phyloP scores from a whole-genome alignment of 1,284 basidiomycete species.

The Cryptococcus jaspeensis region DNA sequence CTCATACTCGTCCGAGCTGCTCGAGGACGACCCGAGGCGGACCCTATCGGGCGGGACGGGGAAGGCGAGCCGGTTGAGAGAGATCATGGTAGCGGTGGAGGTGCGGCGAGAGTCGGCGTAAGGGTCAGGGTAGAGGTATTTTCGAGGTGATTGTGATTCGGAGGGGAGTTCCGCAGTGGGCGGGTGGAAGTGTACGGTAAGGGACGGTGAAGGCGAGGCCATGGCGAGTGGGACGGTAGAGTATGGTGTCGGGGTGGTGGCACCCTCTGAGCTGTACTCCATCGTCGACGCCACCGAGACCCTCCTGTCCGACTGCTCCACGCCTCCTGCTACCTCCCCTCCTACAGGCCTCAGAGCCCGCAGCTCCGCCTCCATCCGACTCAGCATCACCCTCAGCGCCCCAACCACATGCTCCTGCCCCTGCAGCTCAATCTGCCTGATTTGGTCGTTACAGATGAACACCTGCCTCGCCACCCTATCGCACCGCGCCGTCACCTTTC shows the following conservation, averaged over 20 bases:
- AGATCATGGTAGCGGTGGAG: conserved; percentile 18
- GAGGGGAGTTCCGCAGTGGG: not conserved
- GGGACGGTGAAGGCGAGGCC: not conserved
- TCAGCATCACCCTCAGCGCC: conserved; percentile 8
- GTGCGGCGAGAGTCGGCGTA: conserved; percentile 3
- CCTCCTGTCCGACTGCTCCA: too few species aligned
- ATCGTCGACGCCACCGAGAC: not conserved
- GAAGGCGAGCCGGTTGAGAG: conserved; percentile 18
- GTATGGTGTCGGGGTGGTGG: not conserved
- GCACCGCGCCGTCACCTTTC: conserved; percentile 11
- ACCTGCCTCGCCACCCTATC: conserved; percentile 30
- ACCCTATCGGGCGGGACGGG: conserved; percentile 17
- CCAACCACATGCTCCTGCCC: conserved; percentile 21
- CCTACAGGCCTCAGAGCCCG: not conserved
- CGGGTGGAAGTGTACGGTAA: conserved; percentile 2
- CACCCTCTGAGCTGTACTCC: not conserved
- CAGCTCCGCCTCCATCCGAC: not conserved
- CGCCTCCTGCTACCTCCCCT: too few species aligned
- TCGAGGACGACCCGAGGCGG: not conserved
- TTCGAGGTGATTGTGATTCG: not conserved
- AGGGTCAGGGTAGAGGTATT: not conserved
- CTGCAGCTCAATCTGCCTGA: conserved; percentile 27
- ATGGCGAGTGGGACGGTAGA: not conserved
- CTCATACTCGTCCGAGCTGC: not conserved
- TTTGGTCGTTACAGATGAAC: conserved; percentile 32